Evolutionary conservation across 306 rosid species (phyloP).

Genomic region (Adenanthera pavonina): DNA sequence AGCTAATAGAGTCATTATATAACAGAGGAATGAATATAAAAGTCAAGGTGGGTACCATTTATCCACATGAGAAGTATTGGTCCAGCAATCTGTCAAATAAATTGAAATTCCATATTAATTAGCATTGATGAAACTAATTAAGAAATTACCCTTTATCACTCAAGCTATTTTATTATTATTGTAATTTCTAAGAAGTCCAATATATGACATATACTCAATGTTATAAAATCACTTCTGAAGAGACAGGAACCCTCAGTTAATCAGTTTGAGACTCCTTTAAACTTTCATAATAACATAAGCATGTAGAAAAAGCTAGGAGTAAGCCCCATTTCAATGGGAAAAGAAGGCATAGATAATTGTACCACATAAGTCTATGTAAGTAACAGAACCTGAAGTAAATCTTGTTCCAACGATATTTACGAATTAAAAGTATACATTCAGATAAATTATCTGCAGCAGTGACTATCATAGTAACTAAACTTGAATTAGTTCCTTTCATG

Average conservation of each 20-base stretch:
- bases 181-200: slow-evolving; percentile 4
- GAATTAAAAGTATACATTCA: neutral
- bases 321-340: neutral
- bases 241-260: neutral
- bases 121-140: slow-evolving; percentile 9
- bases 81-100: slow-evolving; percentile 93
- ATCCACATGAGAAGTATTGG: slow-evolving; percentile 57
- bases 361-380: neutral
- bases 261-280: neutral
- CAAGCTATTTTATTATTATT: slow-evolving; percentile 12
- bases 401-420: neutral
- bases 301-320: neutral
- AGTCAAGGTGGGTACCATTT: slow-evolving; percentile 62
- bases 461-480: neutral
- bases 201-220: neutral
- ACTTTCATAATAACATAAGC: neutral
- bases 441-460: neutral
- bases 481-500: neutral
- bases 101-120: slow-evolving; percentile 37
- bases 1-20: slow-evolving; percentile 1
- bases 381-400: neutral
- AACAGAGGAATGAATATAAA: slow-evolving; percentile 23
- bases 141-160: slow-evolving; percentile 17
- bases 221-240: neutral
- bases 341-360: neutral